Conservation (phyloP, 495 filamentous ascomycete species). For the Xylaria curta region DNA sequence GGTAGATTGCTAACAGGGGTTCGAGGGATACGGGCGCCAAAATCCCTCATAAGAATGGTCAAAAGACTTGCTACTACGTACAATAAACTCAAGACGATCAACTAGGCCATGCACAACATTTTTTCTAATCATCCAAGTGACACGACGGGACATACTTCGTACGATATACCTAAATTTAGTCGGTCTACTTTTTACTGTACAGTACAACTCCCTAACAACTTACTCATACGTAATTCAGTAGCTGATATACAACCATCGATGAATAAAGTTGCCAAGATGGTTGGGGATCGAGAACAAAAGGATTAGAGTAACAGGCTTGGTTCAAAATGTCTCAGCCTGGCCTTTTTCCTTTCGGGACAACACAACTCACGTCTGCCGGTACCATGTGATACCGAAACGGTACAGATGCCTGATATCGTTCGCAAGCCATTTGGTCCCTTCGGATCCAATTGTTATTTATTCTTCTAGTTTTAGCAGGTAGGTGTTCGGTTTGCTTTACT, state of each 20-base stretch:
- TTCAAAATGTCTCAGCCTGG: background rate
- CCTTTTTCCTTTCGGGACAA: background rate
- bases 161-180: background rate
- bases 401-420: background rate
- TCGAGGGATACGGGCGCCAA: background rate
- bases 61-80: background rate
- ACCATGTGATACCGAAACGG: background rate
- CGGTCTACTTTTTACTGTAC: background rate
- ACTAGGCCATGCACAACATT: background rate
- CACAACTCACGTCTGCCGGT: background rate
- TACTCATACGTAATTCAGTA: too few relatives aligned
- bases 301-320: background rate
- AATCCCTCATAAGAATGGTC: background rate
- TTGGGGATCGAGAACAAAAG: conserved; percentile 16
- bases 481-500: background rate
- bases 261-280: conserved; percentile 17
- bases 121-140: background rate
- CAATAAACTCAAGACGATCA: background rate
- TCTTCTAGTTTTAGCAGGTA: background rate
- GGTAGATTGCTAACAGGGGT: background rate
- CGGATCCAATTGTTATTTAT: background rate
- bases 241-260: conserved; percentile 13
- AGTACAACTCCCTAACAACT: too few relatives aligned
- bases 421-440: background rate
- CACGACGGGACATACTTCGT: background rate